Conservation (phyloP, 148 eudicot genomes). For the Vaccinium corymbosum region DNA sequence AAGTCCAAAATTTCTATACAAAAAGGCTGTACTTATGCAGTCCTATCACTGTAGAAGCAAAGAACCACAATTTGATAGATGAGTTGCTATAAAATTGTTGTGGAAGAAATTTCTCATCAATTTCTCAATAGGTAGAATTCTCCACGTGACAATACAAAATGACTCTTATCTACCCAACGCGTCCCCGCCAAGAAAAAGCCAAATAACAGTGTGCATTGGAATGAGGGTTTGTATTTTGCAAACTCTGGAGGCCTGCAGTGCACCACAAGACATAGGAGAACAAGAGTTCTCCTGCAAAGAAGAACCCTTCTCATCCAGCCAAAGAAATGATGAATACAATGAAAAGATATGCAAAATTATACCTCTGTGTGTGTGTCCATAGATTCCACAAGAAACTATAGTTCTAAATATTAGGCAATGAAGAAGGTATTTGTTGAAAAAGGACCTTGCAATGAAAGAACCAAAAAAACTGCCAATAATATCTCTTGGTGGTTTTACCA, state of each 20-base stretch:
- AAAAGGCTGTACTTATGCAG: not conserved
- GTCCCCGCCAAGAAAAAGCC: not conserved
- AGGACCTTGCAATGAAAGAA: not conserved
- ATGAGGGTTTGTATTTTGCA: not conserved
- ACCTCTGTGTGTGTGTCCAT: not conserved
- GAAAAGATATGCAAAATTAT: no score
- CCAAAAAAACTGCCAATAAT: not conserved
- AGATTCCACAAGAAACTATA: not conserved
- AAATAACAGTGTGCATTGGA: not conserved
- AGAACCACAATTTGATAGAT: not conserved
- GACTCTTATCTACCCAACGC: not conserved
- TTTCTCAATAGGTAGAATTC: not conserved
- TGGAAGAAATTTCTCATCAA: not conserved
- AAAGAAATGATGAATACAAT: not conserved
- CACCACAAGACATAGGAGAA: not conserved
- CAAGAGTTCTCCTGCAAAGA: not conserved
- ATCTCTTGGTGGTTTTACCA: not conserved
- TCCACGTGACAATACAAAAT: not conserved
- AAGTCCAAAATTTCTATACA: not conserved
- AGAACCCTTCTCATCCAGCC: not conserved
- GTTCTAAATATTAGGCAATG: not conserved
- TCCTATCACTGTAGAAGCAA: not conserved
- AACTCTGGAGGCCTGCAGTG: not conserved
- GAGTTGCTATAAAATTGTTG: not conserved
- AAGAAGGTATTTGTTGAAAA: not conserved